Evolutionary conservation across 225 moss, liverwort and hornwort species (phyloP).

Genomic region (Antitrichia curtipendula): DNA sequence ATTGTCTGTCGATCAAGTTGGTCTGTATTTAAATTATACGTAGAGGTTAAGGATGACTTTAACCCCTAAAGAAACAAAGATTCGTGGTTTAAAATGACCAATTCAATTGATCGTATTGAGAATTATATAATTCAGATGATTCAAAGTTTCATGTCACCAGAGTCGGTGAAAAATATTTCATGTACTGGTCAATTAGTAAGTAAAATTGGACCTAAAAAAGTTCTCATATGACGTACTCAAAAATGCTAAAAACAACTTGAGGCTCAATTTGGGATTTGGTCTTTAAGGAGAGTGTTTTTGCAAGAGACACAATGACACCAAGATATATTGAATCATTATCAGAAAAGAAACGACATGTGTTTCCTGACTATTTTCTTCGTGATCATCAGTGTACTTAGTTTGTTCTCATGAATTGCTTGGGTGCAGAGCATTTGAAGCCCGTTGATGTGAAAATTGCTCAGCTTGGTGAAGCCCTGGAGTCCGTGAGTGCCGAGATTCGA

Average conservation of each 20-base stretch:
- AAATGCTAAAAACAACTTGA: not conserved
- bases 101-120: not conserved
- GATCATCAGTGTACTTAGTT: not conserved
- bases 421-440: conserved; percentile 56
- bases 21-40: not conserved
- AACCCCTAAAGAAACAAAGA: not conserved
- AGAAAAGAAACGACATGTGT: not conserved
- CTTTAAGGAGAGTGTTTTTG: not conserved
- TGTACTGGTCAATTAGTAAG: not conserved
- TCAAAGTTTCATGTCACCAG: not conserved
- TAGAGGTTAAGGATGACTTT: not conserved
- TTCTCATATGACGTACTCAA: not conserved
- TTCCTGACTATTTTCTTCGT: not conserved
- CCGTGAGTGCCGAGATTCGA: conserved; percentile 42
- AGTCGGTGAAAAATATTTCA: not conserved
- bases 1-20: not conserved
- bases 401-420: not conserved
- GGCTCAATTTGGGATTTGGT: not conserved
- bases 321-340: not conserved
- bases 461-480: conserved; percentile 41
- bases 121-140: not conserved
- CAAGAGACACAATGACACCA: not conserved
- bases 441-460: conserved; percentile 54
- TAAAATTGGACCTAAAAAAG: not conserved
- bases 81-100: not conserved